A percentile compares a stretch with the other conserved stretches of the same genome.
Conservation (phyloP, 1,284 basidiomycete genomes). For the Schizopora paradoxa region DNA sequence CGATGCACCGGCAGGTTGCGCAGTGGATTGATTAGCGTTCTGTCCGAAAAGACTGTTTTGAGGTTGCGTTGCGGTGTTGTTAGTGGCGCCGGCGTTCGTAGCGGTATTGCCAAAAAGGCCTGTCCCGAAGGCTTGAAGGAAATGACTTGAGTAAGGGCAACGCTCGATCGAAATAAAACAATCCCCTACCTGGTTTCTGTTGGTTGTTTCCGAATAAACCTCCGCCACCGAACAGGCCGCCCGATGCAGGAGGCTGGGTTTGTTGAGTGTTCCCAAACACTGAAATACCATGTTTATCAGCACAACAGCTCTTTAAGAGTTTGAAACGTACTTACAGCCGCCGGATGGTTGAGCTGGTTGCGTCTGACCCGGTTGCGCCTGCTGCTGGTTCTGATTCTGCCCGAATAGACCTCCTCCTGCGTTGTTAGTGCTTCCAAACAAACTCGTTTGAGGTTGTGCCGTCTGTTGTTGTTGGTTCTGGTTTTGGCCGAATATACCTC, state of each 20-base stretch:
- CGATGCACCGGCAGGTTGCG: slow-evolving; percentile 28
- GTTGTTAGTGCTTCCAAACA: slow-evolving; percentile 20
- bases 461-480: slow-evolving; percentile 24
- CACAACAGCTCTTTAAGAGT: not conserved
- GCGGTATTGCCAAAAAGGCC: slow-evolving; percentile 43
- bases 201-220: slow-evolving; percentile 44
- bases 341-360: slow-evolving; percentile 28
- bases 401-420: slow-evolving; percentile 27
- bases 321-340: slow-evolving; percentile 26
- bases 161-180: slow-evolving; percentile 22
- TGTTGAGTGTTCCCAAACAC: slow-evolving; percentile 23
- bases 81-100: slow-evolving; percentile 27
- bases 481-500: slow-evolving; percentile 31
- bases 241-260: slow-evolving; percentile 23
- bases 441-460: slow-evolving; percentile 15
- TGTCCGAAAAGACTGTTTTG: slow-evolving; percentile 38
- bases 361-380: slow-evolving; percentile 26
- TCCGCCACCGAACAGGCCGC: slow-evolving; percentile 26
- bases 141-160: slow-evolving; percentile 19
- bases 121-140: slow-evolving; percentile 30
- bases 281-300: not conserved
- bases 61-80: slow-evolving; percentile 25
- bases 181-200: slow-evolving; percentile 21
- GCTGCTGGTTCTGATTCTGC: slow-evolving; percentile 30
- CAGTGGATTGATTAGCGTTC: slow-evolving; percentile 32